A percentile compares a stretch with the other conserved stretches of the same genome.
These are phyloP conservation scores for Suillus variegatus DNA, from an alignment of 768 basidiomycete genomes.

Conservation along the genomic window DNA sequence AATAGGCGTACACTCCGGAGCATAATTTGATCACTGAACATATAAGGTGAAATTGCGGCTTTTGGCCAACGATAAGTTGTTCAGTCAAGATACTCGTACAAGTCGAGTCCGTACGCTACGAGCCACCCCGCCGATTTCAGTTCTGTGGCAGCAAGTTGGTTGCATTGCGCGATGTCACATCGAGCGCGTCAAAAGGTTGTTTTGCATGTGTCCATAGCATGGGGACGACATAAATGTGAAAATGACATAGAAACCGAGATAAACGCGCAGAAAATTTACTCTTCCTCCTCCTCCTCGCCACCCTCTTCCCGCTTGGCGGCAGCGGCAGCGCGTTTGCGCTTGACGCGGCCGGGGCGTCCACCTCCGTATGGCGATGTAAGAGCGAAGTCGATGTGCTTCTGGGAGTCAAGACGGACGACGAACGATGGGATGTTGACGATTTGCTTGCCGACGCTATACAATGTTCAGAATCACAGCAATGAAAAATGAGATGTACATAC, in stretches of 20 bases:
- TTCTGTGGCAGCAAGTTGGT: neutral
- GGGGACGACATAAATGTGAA: slow-evolving; percentile 29
- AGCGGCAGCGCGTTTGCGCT: slow-evolving; percentile 96
- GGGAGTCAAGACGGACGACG: slow-evolving; percentile 98
- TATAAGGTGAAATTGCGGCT: neutral
- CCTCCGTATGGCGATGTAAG: slow-evolving; percentile 97
- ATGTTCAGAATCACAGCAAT: slow-evolving; percentile 2
- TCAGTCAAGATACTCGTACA: neutral
- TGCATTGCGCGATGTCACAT: slow-evolving; percentile 7
- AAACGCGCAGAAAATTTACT: slow-evolving; percentile 45
- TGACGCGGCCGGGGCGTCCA: slow-evolving; percentile 91
- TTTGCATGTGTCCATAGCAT: slow-evolving; percentile 33
- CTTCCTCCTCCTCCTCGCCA: slow-evolving; percentile 90
- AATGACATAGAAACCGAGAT: slow-evolving; percentile 29
- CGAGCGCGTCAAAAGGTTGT: slow-evolving; percentile 20
- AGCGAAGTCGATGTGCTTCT: slow-evolving; percentile 99
- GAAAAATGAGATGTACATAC: slow-evolving; percentile 42
- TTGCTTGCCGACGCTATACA: slow-evolving; percentile 91
- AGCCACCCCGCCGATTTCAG: neutral
- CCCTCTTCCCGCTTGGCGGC: slow-evolving; percentile 91
- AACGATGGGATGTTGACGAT: slow-evolving; percentile 99
- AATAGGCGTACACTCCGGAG: neutral
- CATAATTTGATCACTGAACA: neutral
- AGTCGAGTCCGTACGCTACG: neutral
- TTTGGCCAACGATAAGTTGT: neutral